Evolutionary conservation across 352 stramenopile genomes (phyloP), one percentile per base, ranked within the genome.

Genomic region (Pythium utonaiense): DNA sequence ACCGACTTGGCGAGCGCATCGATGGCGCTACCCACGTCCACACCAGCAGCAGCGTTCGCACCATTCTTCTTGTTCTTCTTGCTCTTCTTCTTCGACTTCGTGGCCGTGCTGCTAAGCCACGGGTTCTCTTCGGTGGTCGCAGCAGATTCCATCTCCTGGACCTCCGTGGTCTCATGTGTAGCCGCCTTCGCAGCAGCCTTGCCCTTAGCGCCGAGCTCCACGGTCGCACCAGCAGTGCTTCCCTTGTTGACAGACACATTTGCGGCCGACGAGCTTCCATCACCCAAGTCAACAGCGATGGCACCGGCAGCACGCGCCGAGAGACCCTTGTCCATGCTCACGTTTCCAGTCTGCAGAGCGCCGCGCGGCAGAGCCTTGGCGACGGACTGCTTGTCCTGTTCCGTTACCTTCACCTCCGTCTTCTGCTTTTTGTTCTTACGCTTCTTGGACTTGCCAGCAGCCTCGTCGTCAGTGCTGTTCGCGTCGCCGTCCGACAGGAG

Each of bases 271-370:
- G 36, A 34, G 21, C 44, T 55, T 36, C 70, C 77, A 14, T 87
- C 71, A 8, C 75, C 86, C n/a, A 95, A 72, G 30, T 95, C 76
- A 24, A 95, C 75, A 5, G 86, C 73, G 56, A 96, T 86, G 6
- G 78, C 60, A 6, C 75, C 74, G 0, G 78, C 77, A 9, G 86
- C 77, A 47, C 79, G 83, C 44, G 86, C 80, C 22, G 77, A 86
- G 16, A 92, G 59, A 10, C 80, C 71, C 27, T 75, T 80, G 62
- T 90, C 80, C 76, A 94, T 93, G 55, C 79, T 86, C 27, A 93
- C 83, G 30, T 38, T 74, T 9, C 73, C 66, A 1, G 77, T 88
- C 58, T 92, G 80, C 48, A 87, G 52, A 5, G 79, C 67, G 3
- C 80, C 78, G 41, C 72, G 60, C 3, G 80, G 71, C 51, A 92